phyloP scores from a whole-genome alignment of 2,329 filamentous ascomycete species.

The Fusarium sp. region DNA sequence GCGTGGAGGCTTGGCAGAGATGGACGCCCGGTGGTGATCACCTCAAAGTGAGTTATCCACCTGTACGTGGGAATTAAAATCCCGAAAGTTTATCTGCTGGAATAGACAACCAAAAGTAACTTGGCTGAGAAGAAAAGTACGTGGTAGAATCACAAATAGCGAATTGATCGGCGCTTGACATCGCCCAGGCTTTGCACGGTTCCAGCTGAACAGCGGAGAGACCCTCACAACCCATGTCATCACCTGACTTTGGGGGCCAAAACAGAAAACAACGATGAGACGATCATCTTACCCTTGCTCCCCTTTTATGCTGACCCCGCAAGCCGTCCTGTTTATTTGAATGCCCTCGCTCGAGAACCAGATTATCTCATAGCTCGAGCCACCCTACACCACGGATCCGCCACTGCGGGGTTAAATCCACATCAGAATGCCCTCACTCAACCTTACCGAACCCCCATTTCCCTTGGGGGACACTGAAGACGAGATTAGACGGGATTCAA shows the following conservation, averaged over 20 bases:
- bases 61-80: too few species aligned
- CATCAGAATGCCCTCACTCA: constrained; percentile 24
- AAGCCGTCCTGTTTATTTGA: background rate
- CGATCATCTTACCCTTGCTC: background rate
- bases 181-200: background rate
- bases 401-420: constrained; percentile 22
- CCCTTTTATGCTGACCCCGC: background rate
- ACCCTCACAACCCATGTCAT: background rate
- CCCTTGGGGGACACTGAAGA: constrained; percentile 23
- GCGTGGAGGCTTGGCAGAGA: background rate
- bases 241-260: background rate
- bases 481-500: constrained; percentile 26
- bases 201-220: background rate
- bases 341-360: background rate
- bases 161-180: too few species aligned
- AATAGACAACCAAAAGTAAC: too few species aligned
- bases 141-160: too few species aligned
- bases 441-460: constrained; percentile 15
- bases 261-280: background rate
- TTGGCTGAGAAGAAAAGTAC: too few species aligned
- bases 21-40: background rate
- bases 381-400: background rate
- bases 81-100: background rate
- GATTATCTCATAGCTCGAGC: too few species aligned
- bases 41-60: background rate